phyloP scores from a whole-genome alignment of 768 basidiomycete genomes.

The Auricularia sp. region DNA sequence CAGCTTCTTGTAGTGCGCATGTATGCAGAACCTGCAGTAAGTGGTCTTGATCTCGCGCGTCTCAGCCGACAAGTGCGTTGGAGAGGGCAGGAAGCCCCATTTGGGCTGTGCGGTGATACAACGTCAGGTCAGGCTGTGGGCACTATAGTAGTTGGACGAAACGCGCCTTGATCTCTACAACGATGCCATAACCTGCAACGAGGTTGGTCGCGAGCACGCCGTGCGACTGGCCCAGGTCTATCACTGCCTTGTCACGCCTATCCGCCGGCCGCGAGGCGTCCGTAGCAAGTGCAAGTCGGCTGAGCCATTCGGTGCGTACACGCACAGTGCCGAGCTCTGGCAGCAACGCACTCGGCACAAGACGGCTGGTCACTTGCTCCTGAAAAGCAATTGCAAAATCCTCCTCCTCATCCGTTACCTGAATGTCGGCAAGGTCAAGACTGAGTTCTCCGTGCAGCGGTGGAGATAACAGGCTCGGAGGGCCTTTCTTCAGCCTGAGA shows the following conservation, averaged over 20 bases:
- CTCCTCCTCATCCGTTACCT: conserved; percentile 20
- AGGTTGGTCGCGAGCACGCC: conserved; percentile 77
- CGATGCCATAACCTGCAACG: conserved; percentile 44
- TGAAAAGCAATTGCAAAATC: conserved; percentile 48
- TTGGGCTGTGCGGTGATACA: conserved; percentile 57
- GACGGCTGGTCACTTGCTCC: conserved; percentile 44
- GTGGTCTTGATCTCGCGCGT: conserved; percentile 50
- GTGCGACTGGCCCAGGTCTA: conserved; percentile 45
- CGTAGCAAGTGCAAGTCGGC: conserved; percentile 34
- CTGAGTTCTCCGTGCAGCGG: background rate
- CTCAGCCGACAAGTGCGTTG: conserved; percentile 45
- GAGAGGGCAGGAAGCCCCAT: conserved; percentile 84
- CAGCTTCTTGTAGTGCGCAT: conserved; percentile 43
- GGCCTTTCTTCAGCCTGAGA: conserved; percentile 64
- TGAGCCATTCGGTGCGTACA: conserved; percentile 47
- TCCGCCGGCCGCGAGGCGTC: conserved; percentile 44
- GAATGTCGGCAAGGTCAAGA: conserved; percentile 23
- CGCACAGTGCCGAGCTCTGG: conserved; percentile 43
- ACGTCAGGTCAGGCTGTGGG: background rate
- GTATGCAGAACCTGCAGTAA: conserved; percentile 90
- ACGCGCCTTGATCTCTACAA: conserved; percentile 85
- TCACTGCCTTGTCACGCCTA: conserved; percentile 43
- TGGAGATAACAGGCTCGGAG: conserved; percentile 2
- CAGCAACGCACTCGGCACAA: conserved; percentile 54
- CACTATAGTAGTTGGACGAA: background rate